Evolutionary conservation across 305 asterid species (phyloP).

Genomic region (Solanum hybrid): DNA sequence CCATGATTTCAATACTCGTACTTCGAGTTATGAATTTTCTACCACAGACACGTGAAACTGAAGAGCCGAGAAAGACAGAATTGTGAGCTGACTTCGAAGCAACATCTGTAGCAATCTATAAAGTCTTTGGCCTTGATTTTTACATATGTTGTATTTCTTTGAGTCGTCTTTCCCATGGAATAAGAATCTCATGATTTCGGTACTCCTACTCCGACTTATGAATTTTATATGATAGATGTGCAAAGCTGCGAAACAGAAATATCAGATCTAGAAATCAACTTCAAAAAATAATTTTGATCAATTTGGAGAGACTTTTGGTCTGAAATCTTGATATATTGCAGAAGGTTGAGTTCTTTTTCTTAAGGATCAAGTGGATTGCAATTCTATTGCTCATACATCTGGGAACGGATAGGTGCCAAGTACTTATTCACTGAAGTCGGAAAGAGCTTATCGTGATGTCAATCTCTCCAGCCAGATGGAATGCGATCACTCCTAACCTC

Average conservation of each 20-base stretch:
- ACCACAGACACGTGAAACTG: not conserved
- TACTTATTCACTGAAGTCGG: not conserved
- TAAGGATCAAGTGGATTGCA: not conserved
- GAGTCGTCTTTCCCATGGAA: not conserved
- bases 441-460: not conserved
- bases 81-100: not conserved
- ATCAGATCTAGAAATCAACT: not conserved
- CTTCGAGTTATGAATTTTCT: not conserved
- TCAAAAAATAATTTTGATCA: not conserved
- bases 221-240: not conserved
- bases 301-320: not conserved
- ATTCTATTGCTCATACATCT: not conserved
- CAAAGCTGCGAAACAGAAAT: not conserved
- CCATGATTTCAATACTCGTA: not conserved
- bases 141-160: too few relatives aligned
- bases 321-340: not conserved
- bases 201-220: not conserved
- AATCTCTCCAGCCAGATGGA: too few relatives aligned
- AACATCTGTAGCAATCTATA: not conserved
- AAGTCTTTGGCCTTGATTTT: not conserved
- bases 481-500: too few relatives aligned
- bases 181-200: not conserved
- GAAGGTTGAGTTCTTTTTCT: not conserved
- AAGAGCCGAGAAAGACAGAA: not conserved
- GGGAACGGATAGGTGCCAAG: not conserved